Evolutionary conservation across 129 eudicot species (phyloP).

Genomic region (Deinandra increscens): DNA sequence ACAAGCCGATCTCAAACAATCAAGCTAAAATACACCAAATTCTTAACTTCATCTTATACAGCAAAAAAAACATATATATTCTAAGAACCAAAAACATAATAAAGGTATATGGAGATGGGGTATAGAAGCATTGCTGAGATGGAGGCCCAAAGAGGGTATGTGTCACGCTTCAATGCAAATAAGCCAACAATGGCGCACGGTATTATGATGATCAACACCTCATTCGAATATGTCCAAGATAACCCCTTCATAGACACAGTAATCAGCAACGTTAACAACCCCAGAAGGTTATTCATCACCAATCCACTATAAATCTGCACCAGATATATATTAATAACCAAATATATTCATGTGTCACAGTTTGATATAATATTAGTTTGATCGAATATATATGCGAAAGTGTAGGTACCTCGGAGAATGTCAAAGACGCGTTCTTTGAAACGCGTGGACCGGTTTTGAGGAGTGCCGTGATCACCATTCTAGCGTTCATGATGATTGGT

Average conservation of each 20-base stretch:
- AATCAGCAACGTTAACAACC: constrained; percentile 40
- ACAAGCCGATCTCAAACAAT: no score
- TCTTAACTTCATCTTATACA: no score
- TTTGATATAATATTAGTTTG: neutral
- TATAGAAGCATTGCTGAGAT: constrained; percentile 29
- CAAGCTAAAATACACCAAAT: no score
- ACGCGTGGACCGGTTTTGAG: constrained; percentile 21
- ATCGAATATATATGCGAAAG: no score
- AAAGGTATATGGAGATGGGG: constrained; percentile 20
- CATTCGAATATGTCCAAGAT: constrained; percentile 51
- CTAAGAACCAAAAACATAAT: neutral
- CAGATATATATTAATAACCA: neutral
- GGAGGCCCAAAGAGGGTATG: constrained; percentile 56
- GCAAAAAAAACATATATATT: neutral
- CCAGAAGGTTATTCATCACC: constrained; percentile 52
- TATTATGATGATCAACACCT: constrained; percentile 48
- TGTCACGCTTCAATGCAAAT: constrained; percentile 33
- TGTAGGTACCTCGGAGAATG: constrained; percentile 42
- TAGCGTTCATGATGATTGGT: constrained; percentile 46
- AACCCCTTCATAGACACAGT: constrained; percentile 40
- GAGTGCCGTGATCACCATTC: constrained; percentile 29
- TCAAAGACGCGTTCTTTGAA: constrained; percentile 37
- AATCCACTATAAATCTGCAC: constrained; percentile 55
- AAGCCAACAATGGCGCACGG: constrained; percentile 43
- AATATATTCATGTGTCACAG: no score